Evolutionary conservation across 2,329 filamentous ascomycete species (phyloP), one percentile per base, ranked within the genome.

Genomic region (Nothophaeocryptopus gaeumannii): DNA sequence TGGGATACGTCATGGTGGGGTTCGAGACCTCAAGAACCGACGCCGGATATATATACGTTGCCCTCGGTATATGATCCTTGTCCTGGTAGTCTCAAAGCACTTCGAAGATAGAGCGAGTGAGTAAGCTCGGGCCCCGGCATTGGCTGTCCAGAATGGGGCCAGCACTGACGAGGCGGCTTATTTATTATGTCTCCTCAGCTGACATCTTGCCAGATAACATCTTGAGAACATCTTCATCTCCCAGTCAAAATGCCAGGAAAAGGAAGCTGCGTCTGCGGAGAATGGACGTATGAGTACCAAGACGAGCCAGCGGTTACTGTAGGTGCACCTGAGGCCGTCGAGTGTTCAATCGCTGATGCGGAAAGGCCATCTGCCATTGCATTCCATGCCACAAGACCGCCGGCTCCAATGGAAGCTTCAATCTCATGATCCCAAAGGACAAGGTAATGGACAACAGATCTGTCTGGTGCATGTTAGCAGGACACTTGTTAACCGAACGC

Each of bases 271-370:
- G 55, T 65, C 26, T 70, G 68, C 49, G 67, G 67, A 12, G 63
- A 67, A n/a, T 64, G 66, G 43, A 63, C 60, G 12, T 70, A 69
- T 49, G 58, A 68, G 45, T 64, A 66, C 40, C 55, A 60, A 5
- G 64, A 64, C 16, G 64, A 67, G 35, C 62, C 67, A 34, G 42
- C 39, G 9, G 59, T 50, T 9, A 58, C 60, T 12, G 61, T 64
- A 42, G 48, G 60, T 58, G 10, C 34, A 12, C 31, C 14, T 5
- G 11, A 10, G 29, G 5, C 16, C 29, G 26, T 40, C 38, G 20
- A 7, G 5, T 29, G 16, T 12, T 36, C 40, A 10, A 14, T 12
- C 29, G 12, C 38, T 45, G 20, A 51, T 38, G 5, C 9, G 2
- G 11, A 9, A 29, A 63, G 58, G 47, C 51, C 3, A 50, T 64